Percentiles rank a stretch among this genome's conserved stretches.
These are phyloP conservation scores for Pythium grandisporangium DNA, from an alignment of 352 stramenopile species.

Conservation along the genomic window DNA sequence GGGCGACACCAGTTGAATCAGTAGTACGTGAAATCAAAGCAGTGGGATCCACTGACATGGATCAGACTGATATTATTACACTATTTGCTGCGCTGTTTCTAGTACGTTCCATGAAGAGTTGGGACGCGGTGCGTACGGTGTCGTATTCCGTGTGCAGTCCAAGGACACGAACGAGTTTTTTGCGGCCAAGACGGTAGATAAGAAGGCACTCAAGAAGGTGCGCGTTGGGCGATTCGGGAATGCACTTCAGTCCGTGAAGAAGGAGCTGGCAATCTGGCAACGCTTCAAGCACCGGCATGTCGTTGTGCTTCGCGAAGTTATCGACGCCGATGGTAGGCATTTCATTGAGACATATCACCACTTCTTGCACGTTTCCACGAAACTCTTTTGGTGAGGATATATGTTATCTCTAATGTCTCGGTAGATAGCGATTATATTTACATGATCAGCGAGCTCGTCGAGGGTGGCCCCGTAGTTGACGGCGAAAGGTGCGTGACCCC, in stretches of 20 bases:
- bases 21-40: slow-evolving; percentile 32
- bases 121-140: slow-evolving; percentile 59
- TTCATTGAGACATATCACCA: too few species aligned
- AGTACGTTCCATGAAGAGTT: slow-evolving; percentile 71
- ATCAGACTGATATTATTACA: not conserved
- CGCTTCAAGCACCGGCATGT: slow-evolving; percentile 94
- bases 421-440: slow-evolving; percentile 70
- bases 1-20: slow-evolving; percentile 59
- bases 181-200: slow-evolving; percentile 70
- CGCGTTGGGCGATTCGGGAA: slow-evolving; percentile 66
- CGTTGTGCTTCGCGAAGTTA: slow-evolving; percentile 92
- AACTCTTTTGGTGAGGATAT: too few species aligned
- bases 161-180: slow-evolving; percentile 65
- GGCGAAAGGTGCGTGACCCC: slow-evolving; percentile 42
- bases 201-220: slow-evolving; percentile 53
- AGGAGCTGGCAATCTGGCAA: slow-evolving; percentile 96
- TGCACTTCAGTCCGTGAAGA: slow-evolving; percentile 75
- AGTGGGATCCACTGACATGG: too few species aligned
- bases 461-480: slow-evolving; percentile 58
- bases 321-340: slow-evolving; percentile 82
- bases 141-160: slow-evolving; percentile 58
- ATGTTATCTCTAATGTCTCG: too few species aligned
- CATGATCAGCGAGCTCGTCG: slow-evolving; percentile 79
- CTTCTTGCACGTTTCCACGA: too few species aligned
- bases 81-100: not conserved